These are phyloP conservation scores for Vaccinium myrtillus DNA, from an alignment of 148 eudicot genomes.

Conservation along the genomic window DNA sequence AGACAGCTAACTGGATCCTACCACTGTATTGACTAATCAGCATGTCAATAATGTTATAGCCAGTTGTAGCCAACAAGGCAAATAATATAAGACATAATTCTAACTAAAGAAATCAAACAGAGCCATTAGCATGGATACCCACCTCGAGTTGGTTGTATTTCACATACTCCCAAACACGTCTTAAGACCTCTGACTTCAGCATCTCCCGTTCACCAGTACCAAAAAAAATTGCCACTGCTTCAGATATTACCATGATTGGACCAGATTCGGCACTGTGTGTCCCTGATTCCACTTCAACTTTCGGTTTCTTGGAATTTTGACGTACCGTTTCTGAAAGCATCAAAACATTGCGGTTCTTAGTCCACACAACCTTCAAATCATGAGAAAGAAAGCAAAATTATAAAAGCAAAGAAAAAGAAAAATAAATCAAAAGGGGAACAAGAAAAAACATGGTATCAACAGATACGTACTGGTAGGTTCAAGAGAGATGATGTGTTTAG, in stretches of 20 bases:
- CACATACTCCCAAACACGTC: conserved; percentile 53
- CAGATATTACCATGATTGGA: conserved; percentile 51
- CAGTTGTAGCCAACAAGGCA: neutral
- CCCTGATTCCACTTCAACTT: conserved; percentile 39
- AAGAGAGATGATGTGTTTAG: conserved; percentile 59
- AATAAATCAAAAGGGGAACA: neutral
- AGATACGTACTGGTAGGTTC: conserved; percentile 43
- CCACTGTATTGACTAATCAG: neutral
- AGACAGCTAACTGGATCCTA: neutral
- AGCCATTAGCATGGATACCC: conserved; percentile 18
- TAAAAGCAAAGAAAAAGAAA: neutral
- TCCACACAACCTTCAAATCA: neutral
- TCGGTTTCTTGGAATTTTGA: conserved; percentile 43
- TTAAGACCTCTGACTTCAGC: conserved; percentile 50
- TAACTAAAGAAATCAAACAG: conserved; percentile 11
- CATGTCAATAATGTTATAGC: neutral
- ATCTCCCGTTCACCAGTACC: conserved; percentile 59
- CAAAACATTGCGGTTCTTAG: conserved; percentile 18
- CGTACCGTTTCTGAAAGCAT: conserved; percentile 43
- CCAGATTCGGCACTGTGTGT: conserved; percentile 32
- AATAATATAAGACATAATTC: neutral
- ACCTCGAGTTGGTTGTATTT: conserved; percentile 67
- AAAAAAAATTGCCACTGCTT: conserved; percentile 54
- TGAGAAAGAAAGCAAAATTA: too few relatives aligned
- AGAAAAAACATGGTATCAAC: neutral